Conservation (phyloP, 306 rosid species). For the Cucumis sativus region DNA sequence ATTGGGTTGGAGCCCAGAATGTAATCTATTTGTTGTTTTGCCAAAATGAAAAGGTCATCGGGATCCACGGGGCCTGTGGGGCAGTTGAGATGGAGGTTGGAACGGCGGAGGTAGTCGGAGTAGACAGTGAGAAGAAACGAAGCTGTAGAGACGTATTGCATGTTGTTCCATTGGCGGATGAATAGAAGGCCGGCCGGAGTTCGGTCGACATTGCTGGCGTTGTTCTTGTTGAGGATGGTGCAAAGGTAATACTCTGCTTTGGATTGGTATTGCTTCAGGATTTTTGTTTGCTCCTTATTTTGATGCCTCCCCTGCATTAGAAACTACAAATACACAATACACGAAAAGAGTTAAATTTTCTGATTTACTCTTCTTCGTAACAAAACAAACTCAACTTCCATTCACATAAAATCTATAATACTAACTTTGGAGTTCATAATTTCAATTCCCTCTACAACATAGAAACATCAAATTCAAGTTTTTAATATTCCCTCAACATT, state of each 20-base stretch:
- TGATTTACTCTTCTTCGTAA: not conserved
- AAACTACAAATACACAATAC: conserved; percentile 25
- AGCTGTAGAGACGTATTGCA: conserved; percentile 91
- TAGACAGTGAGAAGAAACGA: conserved; percentile 62
- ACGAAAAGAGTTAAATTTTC: not conserved
- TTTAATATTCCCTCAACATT: not conserved
- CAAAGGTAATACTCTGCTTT: conserved; percentile 84
- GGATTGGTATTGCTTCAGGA: conserved; percentile 46
- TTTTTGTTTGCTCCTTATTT: conserved; percentile 21
- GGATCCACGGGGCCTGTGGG: conserved; percentile 20
- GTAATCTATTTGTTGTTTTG: conserved; percentile 73
- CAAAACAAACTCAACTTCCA: no score
- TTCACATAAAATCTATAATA: no score
- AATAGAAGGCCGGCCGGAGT: conserved; percentile 78
- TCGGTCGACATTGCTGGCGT: conserved; percentile 40
- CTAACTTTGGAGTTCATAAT: no score
- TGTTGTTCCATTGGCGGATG: conserved; percentile 88
- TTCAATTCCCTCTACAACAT: no score
- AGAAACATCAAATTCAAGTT: no score
- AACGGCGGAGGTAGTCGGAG: conserved; percentile 46
- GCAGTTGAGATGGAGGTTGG: conserved; percentile 50
- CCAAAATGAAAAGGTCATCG: conserved; percentile 36
- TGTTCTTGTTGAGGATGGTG: conserved; percentile 77
- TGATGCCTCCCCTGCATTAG: conserved; percentile 45
- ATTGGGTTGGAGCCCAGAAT: conserved; percentile 74